These are phyloP conservation scores for Boletus rufocinnamomeus DNA, from an alignment of 768 basidiomycete genomes.

Conservation along the genomic window DNA sequence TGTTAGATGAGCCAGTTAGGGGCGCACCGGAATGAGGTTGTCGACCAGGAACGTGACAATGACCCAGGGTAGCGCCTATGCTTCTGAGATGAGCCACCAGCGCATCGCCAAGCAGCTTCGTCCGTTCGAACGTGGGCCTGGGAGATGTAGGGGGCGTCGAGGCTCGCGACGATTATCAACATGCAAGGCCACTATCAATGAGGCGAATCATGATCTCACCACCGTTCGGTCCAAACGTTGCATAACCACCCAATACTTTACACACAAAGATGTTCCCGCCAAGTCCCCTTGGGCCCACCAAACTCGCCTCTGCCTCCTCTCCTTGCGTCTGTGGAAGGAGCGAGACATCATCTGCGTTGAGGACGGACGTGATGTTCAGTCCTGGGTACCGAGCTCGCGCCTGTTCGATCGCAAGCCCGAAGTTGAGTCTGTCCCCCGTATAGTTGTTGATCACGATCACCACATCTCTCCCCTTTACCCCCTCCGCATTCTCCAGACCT, in stretches of 20 bases:
- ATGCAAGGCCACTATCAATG: slow-evolving; percentile 11
- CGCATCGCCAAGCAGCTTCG: slow-evolving; percentile 36
- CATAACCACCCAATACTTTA: slow-evolving; percentile 54
- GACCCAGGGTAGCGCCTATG: slow-evolving; percentile 47
- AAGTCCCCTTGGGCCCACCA: slow-evolving; percentile 53
- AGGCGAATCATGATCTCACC: slow-evolving; percentile 27
- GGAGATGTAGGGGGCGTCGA: not conserved
- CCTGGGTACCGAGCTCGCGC: slow-evolving; percentile 40
- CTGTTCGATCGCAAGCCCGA: slow-evolving; percentile 57
- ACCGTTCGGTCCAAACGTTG: slow-evolving; percentile 39
- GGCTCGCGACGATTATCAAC: not conserved
- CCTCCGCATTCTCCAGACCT: slow-evolving; percentile 19
- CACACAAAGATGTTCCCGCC: slow-evolving; percentile 53
- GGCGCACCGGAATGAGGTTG: slow-evolving; percentile 16
- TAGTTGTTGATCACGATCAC: slow-evolving; percentile 51
- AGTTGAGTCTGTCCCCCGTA: slow-evolving; percentile 59
- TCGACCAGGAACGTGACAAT: slow-evolving; percentile 59
- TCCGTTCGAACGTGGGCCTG: slow-evolving; percentile 15
- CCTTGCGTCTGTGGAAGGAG: slow-evolving; percentile 31
- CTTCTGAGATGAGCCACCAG: slow-evolving; percentile 35
- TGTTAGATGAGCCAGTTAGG: not conserved
- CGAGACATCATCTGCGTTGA: slow-evolving; percentile 60
- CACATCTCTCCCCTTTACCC: slow-evolving; percentile 15
- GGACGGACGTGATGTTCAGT: slow-evolving; percentile 44
- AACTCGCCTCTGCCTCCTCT: slow-evolving; percentile 13